A percentile compares a stretch with the other conserved stretches of the same genome.
Conservation (phyloP, 257 asterid species). For the Fraxinus americana region DNA sequence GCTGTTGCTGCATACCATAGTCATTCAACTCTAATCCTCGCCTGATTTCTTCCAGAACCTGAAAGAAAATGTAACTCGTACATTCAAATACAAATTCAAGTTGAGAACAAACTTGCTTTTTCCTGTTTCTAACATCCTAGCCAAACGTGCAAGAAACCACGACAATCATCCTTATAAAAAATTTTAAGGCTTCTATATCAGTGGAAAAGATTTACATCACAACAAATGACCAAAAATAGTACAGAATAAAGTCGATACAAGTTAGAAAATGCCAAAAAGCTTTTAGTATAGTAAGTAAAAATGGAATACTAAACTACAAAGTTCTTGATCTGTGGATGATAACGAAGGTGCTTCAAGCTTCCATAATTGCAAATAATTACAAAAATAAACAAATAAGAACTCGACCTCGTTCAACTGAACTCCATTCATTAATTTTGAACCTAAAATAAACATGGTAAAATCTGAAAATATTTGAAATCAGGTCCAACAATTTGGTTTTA, state of each 20-base stretch:
- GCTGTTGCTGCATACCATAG: slow-evolving; percentile 89
- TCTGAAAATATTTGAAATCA: not conserved
- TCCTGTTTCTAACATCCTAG: slow-evolving; percentile 22
- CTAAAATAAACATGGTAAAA: not conserved
- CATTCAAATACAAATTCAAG: slow-evolving; percentile 27
- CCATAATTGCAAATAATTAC: not conserved
- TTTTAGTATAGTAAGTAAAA: not conserved
- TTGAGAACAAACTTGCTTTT: not conserved
- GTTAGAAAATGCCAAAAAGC: not conserved
- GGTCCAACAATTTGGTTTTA: not conserved
- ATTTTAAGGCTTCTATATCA: too few relatives aligned
- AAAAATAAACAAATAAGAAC: not conserved
- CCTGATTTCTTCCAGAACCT: slow-evolving; percentile 97
- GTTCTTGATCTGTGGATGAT: not conserved
- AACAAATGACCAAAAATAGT: not conserved
- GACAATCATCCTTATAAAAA: too few relatives aligned
- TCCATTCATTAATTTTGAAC: not conserved
- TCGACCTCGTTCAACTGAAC: not conserved
- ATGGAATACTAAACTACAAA: not conserved
- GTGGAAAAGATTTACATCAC: not conserved
- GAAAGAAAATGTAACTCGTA: slow-evolving; percentile 22
- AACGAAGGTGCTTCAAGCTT: not conserved
- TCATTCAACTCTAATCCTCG: slow-evolving; percentile 90
- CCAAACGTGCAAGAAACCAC: not conserved
- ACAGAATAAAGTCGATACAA: not conserved